Conservation (phyloP, 768 basidiomycete species). For the Glaciozyma antarctica region DNA sequence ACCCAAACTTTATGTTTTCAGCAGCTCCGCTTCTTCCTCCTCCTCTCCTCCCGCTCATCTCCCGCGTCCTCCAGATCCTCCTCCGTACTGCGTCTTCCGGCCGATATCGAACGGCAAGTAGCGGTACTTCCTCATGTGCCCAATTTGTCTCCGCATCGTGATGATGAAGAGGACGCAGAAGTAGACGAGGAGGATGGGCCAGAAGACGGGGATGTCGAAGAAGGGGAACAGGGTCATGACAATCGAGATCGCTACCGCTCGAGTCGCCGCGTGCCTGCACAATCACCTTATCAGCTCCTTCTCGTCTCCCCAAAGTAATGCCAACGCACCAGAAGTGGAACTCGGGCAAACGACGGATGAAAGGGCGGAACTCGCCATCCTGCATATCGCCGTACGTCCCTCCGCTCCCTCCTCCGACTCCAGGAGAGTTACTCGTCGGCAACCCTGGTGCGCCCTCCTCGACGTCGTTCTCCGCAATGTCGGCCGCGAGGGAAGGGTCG, state of each 20-base stretch:
- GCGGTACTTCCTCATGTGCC: slow-evolving; percentile 97
- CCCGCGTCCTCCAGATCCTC: background rate
- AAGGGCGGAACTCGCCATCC: slow-evolving; percentile 96
- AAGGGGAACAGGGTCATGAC: slow-evolving; percentile 65
- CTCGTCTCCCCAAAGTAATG: background rate
- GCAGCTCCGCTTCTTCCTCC: no score
- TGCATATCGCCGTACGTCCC: slow-evolving; percentile 37
- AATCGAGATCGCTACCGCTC: slow-evolving; percentile 72
- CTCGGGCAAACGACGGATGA: slow-evolving; percentile 87
- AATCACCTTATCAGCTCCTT: background rate
- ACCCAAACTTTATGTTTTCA: no score
- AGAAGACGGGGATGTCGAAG: slow-evolving; percentile 96
- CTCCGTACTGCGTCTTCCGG: slow-evolving; percentile 68
- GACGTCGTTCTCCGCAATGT: slow-evolving; percentile 85
- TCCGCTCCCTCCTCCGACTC: slow-evolving; percentile 18
- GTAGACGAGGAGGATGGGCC: slow-evolving; percentile 96
- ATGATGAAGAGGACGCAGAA: slow-evolving; percentile 89
- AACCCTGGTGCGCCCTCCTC: slow-evolving; percentile 72
- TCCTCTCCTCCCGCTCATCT: no score
- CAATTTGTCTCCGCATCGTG: slow-evolving; percentile 89
- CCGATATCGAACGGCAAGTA: slow-evolving; percentile 77
- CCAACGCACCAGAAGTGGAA: slow-evolving; percentile 78
- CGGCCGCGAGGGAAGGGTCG: slow-evolving; percentile 89
- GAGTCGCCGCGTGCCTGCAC: slow-evolving; percentile 76
- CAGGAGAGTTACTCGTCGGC: slow-evolving; percentile 31